phyloP scores from a whole-genome alignment of 768 basidiomycete genomes.

The Russula brevipes region DNA sequence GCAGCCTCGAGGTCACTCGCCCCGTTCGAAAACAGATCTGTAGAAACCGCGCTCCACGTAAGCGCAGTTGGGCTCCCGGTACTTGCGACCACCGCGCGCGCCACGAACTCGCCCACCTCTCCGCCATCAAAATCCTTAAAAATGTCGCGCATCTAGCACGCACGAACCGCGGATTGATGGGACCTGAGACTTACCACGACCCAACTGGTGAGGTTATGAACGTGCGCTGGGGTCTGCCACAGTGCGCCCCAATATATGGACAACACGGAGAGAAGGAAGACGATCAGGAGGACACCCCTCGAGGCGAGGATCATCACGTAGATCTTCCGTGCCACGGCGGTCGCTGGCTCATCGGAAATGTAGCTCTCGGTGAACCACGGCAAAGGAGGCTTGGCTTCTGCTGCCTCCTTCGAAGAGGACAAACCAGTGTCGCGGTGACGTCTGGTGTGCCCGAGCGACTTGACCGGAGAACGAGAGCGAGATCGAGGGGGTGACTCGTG shows the following conservation, averaged over 20 bases:
- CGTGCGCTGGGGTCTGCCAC: constrained; percentile 38
- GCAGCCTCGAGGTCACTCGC: constrained; percentile 39
- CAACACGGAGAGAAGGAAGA: constrained; percentile 44
- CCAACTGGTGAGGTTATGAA: constrained; percentile 47
- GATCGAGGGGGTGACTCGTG: neutral
- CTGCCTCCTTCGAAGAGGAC: neutral
- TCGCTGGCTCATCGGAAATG: constrained; percentile 21
- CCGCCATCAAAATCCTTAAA: constrained; percentile 58
- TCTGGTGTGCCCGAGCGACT: neutral
- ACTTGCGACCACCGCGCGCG: constrained; percentile 34
- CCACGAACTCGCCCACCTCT: constrained; percentile 44
- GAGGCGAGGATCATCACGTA: constrained; percentile 42
- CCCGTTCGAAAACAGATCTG: constrained; percentile 44
- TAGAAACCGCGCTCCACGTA: constrained; percentile 42
- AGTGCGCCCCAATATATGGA: constrained; percentile 59
- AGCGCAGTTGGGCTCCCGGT: constrained; percentile 34
- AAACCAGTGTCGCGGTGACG: no score
- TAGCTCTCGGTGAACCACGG: constrained; percentile 26
- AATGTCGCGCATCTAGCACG: neutral
- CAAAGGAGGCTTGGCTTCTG: neutral
- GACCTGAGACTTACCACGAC: constrained; percentile 45
- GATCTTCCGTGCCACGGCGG: constrained; percentile 31
- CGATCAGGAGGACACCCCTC: constrained; percentile 34
- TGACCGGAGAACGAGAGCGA: neutral
- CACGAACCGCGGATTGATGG: neutral